Evolutionary conservation across 768 basidiomycete species (phyloP).

Genomic region (Mycena leptocephala): DNA sequence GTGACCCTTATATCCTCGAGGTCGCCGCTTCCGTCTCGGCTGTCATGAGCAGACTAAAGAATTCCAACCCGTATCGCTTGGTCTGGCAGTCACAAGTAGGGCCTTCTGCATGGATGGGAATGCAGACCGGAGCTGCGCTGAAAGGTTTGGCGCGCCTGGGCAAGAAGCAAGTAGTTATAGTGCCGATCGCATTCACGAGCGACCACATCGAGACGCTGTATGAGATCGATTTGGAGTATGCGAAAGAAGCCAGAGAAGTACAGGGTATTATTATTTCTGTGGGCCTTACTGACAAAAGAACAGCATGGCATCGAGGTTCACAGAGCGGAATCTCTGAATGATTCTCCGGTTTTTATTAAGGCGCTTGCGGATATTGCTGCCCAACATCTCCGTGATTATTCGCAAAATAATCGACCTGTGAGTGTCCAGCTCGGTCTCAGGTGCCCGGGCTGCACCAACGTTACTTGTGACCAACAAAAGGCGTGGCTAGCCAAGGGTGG

Average conservation of each 20-base stretch:
- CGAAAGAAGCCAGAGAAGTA: slow-evolving; percentile 92
- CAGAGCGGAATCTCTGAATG: slow-evolving; percentile 93
- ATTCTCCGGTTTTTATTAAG: slow-evolving; percentile 95
- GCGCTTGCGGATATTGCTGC: slow-evolving; percentile 94
- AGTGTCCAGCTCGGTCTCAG: slow-evolving; percentile 89
- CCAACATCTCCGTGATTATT: slow-evolving; percentile 80
- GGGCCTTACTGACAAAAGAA: slow-evolving; percentile 33
- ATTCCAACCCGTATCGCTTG: slow-evolving; percentile 90
- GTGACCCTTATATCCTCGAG: slow-evolving; percentile 97
- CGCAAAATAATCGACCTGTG: slow-evolving; percentile 73
- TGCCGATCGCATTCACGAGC: slow-evolving; percentile 98
- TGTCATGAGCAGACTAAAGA: slow-evolving; percentile 90
- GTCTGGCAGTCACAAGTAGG: slow-evolving; percentile 99
- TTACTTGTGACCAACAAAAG: slow-evolving; percentile 90
- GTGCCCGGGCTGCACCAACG: slow-evolving; percentile 95
- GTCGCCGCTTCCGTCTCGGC: slow-evolving; percentile 95
- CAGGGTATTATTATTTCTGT: slow-evolving; percentile 28
- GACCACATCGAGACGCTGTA: slow-evolving; percentile 99
- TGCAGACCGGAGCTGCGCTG: slow-evolving; percentile 93
- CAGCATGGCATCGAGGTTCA: slow-evolving; percentile 94
- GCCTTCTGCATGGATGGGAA: slow-evolving; percentile 98
- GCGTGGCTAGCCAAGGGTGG: slow-evolving; percentile 91
- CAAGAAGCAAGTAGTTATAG: slow-evolving; percentile 83
- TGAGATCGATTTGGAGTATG: slow-evolving; percentile 96
- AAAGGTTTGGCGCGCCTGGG: slow-evolving; percentile 88